Evolutionary conservation across 805 yeast genomes (phyloP).

Genomic region (Candida dajiaensis): DNA sequence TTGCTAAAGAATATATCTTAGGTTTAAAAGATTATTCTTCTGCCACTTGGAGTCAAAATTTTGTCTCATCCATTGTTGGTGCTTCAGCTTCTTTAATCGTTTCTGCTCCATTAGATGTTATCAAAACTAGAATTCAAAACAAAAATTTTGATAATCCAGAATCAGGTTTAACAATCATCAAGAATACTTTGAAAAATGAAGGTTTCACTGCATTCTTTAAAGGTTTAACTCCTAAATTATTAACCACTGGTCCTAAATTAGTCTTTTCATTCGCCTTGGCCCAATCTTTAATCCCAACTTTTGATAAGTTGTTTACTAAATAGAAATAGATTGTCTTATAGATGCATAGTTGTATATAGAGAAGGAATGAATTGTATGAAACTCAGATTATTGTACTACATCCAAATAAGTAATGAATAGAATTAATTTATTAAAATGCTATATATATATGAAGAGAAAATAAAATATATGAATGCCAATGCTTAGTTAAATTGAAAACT

Average conservation of each 20-base stretch:
- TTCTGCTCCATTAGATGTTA: conserved; percentile 95
- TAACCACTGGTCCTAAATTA: conserved; percentile 97
- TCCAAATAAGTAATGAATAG: background rate
- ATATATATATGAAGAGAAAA: background rate
- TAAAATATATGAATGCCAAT: too few species aligned
- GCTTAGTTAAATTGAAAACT: too few species aligned
- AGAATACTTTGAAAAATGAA: conserved; percentile 89
- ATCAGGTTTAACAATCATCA: conserved; percentile 85
- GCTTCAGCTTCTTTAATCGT: conserved; percentile 96
- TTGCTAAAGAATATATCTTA: conserved; percentile 93
- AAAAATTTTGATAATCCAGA: conserved; percentile 93
- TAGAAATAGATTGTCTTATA: background rate
- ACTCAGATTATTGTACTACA: too few species aligned
- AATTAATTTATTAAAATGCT: background rate
- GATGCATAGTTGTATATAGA: too few species aligned
- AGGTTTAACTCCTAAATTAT: conserved; percentile 92
- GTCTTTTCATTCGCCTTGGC: conserved; percentile 98
- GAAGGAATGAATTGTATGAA: too few species aligned
- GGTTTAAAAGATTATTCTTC: conserved; percentile 79
- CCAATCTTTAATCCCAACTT: conserved; percentile 93
- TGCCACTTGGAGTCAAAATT: conserved; percentile 95
- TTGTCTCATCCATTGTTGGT: conserved; percentile 90
- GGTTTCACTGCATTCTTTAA: conserved; percentile 89
- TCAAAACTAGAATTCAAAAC: conserved; percentile 97
- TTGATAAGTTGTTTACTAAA: conserved; percentile 56